These are phyloP conservation scores for Calcarisporium arbuscula DNA, from an alignment of 2,329 filamentous ascomycete genomes.

Conservation along the genomic window DNA sequence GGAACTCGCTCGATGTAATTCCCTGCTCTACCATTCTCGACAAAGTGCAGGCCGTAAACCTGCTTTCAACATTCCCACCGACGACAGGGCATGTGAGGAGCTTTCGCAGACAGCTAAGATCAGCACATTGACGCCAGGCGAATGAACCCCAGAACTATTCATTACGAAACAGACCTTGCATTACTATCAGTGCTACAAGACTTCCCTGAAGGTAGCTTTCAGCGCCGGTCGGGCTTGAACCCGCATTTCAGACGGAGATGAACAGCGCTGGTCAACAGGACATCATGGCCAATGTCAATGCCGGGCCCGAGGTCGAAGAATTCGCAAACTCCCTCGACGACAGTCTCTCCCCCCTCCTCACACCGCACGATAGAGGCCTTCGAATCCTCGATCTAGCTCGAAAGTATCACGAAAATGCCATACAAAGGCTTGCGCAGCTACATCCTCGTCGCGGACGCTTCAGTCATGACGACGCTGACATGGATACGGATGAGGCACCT, in stretches of 20 bases:
- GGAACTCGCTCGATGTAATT: too few species aligned
- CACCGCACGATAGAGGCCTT: constrained; percentile 50
- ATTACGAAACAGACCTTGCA: too few species aligned
- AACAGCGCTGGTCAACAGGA: constrained; percentile 22
- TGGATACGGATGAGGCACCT: constrained; percentile 50
- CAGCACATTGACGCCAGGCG: too few species aligned
- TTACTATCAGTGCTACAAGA: too few species aligned
- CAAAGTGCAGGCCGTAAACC: too few species aligned
- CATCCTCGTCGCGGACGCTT: constrained; percentile 21
- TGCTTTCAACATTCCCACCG: too few species aligned
- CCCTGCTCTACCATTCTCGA: too few species aligned
- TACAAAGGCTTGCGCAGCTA: constrained; percentile 23
- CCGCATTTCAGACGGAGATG: not conserved
- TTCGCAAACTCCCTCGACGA: constrained; percentile 80
- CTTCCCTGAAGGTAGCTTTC: too few species aligned
- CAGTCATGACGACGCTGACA: constrained; percentile 41
- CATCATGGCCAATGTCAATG: constrained; percentile 39
- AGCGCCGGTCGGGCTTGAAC: too few species aligned
- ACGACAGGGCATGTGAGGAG: too few species aligned
- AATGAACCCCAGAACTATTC: too few species aligned
- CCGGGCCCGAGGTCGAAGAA: constrained; percentile 75
- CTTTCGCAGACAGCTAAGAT: too few species aligned
- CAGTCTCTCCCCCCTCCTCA: constrained; percentile 50
- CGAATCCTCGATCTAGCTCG: constrained; percentile 58
- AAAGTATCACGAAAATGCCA: constrained; percentile 52